Percentiles rank a stretch among this genome's conserved stretches.
These are phyloP conservation scores for Lignosus rhinocerotis DNA, from an alignment of 1,284 basidiomycete species.

Conservation along the genomic window DNA sequence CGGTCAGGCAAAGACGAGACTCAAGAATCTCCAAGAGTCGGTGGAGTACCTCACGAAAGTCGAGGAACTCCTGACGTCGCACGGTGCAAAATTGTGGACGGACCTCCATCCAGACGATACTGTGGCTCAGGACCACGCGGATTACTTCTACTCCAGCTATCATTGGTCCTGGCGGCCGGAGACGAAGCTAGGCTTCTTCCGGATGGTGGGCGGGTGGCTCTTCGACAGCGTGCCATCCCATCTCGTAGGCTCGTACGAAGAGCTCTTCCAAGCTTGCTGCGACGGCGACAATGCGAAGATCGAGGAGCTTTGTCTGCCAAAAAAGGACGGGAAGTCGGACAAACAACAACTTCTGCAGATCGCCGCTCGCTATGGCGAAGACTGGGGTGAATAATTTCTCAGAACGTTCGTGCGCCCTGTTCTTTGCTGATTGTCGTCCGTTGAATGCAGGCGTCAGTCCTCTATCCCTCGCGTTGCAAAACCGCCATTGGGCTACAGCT, in stretches of 20 bases:
- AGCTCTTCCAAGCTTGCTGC: constrained; percentile 55
- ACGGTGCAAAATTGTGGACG: constrained; percentile 47
- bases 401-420: neutral
- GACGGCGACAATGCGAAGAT: constrained; percentile 50
- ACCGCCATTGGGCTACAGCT: constrained; percentile 54
- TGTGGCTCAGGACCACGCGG: neutral
- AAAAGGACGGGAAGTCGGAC: constrained; percentile 27
- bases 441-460: constrained; percentile 42
- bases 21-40: constrained; percentile 24
- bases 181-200: neutral
- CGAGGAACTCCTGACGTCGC: constrained; percentile 36
- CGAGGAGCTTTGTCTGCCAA: constrained; percentile 49
- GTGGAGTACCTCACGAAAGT: constrained; percentile 40
- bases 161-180: neutral
- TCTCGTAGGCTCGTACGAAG: constrained; percentile 41
- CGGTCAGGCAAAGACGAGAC: constrained; percentile 1
- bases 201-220: neutral
- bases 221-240: constrained; percentile 18
- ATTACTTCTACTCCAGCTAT: neutral
- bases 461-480: constrained; percentile 46
- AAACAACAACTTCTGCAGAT: constrained; percentile 43
- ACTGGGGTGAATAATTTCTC: constrained; percentile 1
- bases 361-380: constrained; percentile 19
- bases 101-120: constrained; percentile 39
- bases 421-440: neutral